Evolutionary conservation across 495 filamentous ascomycete species (phyloP), one percentile per base, ranked within the genome.

Genomic region (Rusavskia elegans): DNA sequence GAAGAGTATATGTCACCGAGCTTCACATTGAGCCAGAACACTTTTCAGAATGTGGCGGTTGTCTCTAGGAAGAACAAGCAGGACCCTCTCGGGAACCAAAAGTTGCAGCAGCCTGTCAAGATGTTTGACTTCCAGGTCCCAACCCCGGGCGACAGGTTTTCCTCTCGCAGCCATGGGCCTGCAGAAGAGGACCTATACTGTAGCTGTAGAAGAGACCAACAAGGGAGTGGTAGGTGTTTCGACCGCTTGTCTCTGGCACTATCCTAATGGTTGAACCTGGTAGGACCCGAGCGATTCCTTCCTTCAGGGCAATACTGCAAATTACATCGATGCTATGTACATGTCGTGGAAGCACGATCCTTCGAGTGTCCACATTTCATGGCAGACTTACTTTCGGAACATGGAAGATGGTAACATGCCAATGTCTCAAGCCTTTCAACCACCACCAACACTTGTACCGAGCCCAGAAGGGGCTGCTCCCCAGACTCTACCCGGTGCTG

Each of bases 281-380:
- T 67, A 85, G 79, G 84, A 93, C 62, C 78, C 93, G 50, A 90
- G 83, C 61, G 92, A 98, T 72, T 92, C 82, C 68, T 98, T 96
- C 76, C 77, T 97, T 48, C 82, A 84, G 54, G 92, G 92, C 40
- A 95, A 83, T 72, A 85, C 89, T 53, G 92, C 92, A 66, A 96
- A 95, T 72, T 98, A 98, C 69, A 83, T 98, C 66, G 92, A 98
- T 68, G 92, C 95, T 77, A 98, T 98, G 92, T 98, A 98, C 69
- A 68, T 98, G 68, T 79, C 85, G 59, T 98, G 92, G 92, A 95
- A 90, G 72, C 75, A 83, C 55, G 87, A 98, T 61, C 88, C 93
- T 19, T 77, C 80, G 57, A 93, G 85, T 68, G 92, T 98, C 42
- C 92, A 98, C 70, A 75, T 95, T 61, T 98, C 92, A 65, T 98